A percentile compares a stretch with the other conserved stretches of the same genome.
Conservation (phyloP, 2,329 filamentous ascomycete genomes). For the Fusarium sp. region DNA sequence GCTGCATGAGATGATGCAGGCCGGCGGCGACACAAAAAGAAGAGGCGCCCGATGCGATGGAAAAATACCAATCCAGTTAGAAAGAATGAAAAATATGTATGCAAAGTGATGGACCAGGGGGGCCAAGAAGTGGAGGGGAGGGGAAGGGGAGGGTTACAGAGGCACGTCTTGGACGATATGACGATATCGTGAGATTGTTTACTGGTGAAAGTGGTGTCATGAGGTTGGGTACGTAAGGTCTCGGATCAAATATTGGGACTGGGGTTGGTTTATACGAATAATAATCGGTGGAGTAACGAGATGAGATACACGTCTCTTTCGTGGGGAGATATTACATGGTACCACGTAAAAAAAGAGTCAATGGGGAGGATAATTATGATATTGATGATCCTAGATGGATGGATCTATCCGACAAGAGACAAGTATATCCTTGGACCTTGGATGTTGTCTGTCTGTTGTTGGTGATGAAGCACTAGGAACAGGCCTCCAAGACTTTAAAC, state of each 20-base stretch:
- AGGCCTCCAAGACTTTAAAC: background rate
- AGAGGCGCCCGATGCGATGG: slow-evolving; percentile 18
- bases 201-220: slow-evolving; percentile 20
- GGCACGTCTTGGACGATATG: slow-evolving; percentile 9
- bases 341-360: background rate
- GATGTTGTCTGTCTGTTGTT: background rate
- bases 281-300: background rate
- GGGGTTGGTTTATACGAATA: background rate
- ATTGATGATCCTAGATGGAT: background rate
- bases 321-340: background rate
- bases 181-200: slow-evolving; percentile 12
- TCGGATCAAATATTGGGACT: background rate
- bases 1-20: background rate
- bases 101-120: background rate
- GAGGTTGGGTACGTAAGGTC: background rate
- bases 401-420: background rate
- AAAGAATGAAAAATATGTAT: background rate
- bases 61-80: slow-evolving; percentile 7
- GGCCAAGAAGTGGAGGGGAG: background rate
- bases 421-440: background rate
- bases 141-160: slow-evolving; percentile 4
- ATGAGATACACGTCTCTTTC: background rate
- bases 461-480: background rate
- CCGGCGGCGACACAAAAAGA: background rate
- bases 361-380: background rate